Evolutionary conservation across 306 rosid genomes (phyloP), one percentile per base, ranked within the genome.

Genomic region (Vigna nakashimae): DNA sequence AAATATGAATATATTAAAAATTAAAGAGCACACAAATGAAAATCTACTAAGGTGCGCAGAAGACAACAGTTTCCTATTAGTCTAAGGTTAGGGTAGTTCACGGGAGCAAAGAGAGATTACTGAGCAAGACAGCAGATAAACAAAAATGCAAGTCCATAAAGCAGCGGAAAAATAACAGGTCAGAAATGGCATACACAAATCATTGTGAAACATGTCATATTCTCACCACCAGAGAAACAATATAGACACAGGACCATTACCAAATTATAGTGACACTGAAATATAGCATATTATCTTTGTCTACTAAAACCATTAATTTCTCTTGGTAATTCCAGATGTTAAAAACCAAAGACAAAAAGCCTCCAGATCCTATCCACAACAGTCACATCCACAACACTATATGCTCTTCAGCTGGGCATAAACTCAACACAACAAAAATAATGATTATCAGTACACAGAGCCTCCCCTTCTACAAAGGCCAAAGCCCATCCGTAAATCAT

Each of bases 121-220:
- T 14, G 18, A 69, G 24, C 48, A 67, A 16, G 20, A 46, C n/a
- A 10, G 8, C 43, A 57, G 40, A 73, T 28, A 67, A 58, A 62
- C 68, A 67, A 68, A 13, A 40, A 73, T 78, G 79, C 76, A 38
- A 9, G 66, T 18, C 9, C 70, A 42, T 20, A 38, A 22, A 69
- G 52, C 58, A 26, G 26, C 48, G 15, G 45, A 51, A 65, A 58
- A 10, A 30, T 18, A 49, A 59, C 18, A 34, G 65, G 22, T 66
- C 28, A 49, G 15, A 75, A 43, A 75, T 55, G 10, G 8, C 28
- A 43, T 9, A 30, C 32, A 74, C 9, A 38, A 50, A 69, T 16
- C 16, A 45, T 28, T 13, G 50, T 14, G 57, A 32, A 71, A 46
- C 9, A 17, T 48, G 58, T 66, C 32, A 48, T 18, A 66, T 28